Evolutionary conservation across 768 basidiomycete species (phyloP).

Genomic region (Dacryopinax primogenitus): DNA sequence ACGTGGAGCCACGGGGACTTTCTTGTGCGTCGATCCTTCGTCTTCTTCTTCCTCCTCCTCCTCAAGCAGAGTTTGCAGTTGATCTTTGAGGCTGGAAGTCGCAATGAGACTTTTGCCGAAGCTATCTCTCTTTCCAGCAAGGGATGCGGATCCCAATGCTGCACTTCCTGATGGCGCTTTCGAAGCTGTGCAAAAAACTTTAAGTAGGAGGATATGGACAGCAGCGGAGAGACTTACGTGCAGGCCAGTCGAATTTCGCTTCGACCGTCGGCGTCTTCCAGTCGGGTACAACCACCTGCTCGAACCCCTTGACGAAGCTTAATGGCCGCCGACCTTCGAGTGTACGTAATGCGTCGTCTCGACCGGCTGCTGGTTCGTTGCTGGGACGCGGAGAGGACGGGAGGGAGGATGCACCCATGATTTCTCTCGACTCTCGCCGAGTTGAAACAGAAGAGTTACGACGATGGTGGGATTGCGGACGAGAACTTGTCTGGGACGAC

Average conservation of each 20-base stretch:
- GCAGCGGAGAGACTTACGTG: neutral
- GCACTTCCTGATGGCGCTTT: neutral
- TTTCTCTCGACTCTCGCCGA: slow-evolving; percentile 74
- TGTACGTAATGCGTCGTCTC: slow-evolving; percentile 74
- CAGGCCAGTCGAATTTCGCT: slow-evolving; percentile 46
- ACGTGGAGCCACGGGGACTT: slow-evolving; percentile 15
- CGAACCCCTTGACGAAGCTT: slow-evolving; percentile 29
- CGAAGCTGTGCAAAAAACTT: neutral
- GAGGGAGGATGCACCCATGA: slow-evolving; percentile 64
- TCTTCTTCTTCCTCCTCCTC: slow-evolving; percentile 84
- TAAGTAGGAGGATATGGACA: neutral
- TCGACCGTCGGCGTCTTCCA: slow-evolving; percentile 41
- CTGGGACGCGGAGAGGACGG: slow-evolving; percentile 54
- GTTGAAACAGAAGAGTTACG: slow-evolving; percentile 83
- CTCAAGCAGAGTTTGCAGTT: slow-evolving; percentile 64
- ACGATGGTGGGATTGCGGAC: slow-evolving; percentile 58
- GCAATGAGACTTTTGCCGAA: slow-evolving; percentile 52
- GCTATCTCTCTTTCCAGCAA: slow-evolving; percentile 62
- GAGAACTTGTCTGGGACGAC: slow-evolving; percentile 8
- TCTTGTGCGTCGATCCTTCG: slow-evolving; percentile 20
- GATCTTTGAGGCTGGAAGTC: slow-evolving; percentile 54
- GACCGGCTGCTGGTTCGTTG: slow-evolving; percentile 54
- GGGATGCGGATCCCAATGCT: slow-evolving; percentile 23
- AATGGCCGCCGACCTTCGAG: slow-evolving; percentile 56
- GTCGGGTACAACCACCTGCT: slow-evolving; percentile 76